These are phyloP conservation scores for Cystobasidium slooffiae DNA, from an alignment of 1,284 basidiomycete genomes.

Conservation along the genomic window DNA sequence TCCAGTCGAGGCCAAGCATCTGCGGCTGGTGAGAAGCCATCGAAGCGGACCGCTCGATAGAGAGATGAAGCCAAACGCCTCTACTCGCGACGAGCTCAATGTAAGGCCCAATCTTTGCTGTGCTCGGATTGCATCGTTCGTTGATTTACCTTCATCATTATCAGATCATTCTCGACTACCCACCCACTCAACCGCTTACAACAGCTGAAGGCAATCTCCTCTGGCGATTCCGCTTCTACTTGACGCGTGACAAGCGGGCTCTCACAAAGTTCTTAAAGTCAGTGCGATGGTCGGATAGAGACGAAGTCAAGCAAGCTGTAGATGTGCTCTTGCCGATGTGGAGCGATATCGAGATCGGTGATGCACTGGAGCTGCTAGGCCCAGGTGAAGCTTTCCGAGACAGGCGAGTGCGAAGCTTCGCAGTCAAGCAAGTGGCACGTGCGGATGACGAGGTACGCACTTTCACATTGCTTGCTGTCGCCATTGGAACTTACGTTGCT, in stretches of 20 bases:
- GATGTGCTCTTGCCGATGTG: constrained; percentile 94
- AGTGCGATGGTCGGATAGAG: constrained; percentile 93
- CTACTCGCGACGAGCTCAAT: constrained; percentile 88
- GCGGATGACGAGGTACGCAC: constrained; percentile 87
- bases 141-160: not conserved
- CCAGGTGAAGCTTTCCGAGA: constrained; percentile 75
- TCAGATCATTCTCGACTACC: constrained; percentile 86
- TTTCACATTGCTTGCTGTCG: not conserved
- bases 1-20: constrained; percentile 95
- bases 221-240: constrained; percentile 98
- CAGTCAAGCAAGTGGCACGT: constrained; percentile 83
- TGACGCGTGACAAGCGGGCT: constrained; percentile 76
- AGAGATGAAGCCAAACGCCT: constrained; percentile 89
- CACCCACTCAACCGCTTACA: constrained; percentile 83
- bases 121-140: not conserved
- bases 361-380: constrained; percentile 91
- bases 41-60: constrained; percentile 91
- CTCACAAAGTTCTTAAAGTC: constrained; percentile 98
- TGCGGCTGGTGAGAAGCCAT: constrained; percentile 90
- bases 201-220: constrained; percentile 93
- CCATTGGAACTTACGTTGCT: not conserved
- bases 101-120: constrained; percentile 61
- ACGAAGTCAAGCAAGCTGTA: constrained; percentile 96
- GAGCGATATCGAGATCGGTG: constrained; percentile 96
- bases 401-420: constrained; percentile 87